Evolutionary conservation across 164 flowering plant genomes (phyloP), one percentile per base, ranked within the genome.

Genomic region (Umbilicus rupestris): DNA sequence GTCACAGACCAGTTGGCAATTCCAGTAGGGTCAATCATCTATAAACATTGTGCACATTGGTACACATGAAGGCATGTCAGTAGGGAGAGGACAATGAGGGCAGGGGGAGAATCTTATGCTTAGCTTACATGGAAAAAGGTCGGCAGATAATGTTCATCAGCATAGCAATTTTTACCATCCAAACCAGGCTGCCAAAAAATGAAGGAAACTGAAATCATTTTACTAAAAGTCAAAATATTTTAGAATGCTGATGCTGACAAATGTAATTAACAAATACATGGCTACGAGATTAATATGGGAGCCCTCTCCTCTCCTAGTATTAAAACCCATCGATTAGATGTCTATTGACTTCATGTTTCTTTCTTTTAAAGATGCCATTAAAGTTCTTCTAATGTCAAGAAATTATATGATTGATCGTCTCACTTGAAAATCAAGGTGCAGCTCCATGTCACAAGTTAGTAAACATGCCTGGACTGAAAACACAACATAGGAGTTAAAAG

Each of bases 1-100:
- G 99, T 94, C 8, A 94, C 96, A 3, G 99, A 89, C 99, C 99
- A 89, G 70, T 88, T 91, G 28, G 99, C 83, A 57, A 94, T 89
- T 42, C 99, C 99, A 57, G 63, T 75, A n/a, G 96, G 99, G 75
- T 94, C 97, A 73, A 89, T 68, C 83, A 94, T 81, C 97, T 94
- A 37, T 12, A 33, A 62, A 35, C 11, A 39, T 17, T 5, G 22
- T 33, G 42, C 26, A 62, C 12, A 19, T 4, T 60, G 35, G 64
- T 68, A 52, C 33, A 63, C 37, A 17, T 26, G 31, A 44, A 44
- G 37, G 29, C 39, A 33, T 19, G 9, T 19, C 19, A 16, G 19
- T 29, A 59, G 42, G 30, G 19, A 19, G 12, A 52, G 49, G 24
- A 39, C 14, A 10, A 42, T 44, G 37, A 41, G 30, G 7, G n/a